Percentiles rank a stretch among this genome's conserved stretches.
phyloP scores from a whole-genome alignment of 1,139 yeast species.

The Taphrina pruni region DNA sequence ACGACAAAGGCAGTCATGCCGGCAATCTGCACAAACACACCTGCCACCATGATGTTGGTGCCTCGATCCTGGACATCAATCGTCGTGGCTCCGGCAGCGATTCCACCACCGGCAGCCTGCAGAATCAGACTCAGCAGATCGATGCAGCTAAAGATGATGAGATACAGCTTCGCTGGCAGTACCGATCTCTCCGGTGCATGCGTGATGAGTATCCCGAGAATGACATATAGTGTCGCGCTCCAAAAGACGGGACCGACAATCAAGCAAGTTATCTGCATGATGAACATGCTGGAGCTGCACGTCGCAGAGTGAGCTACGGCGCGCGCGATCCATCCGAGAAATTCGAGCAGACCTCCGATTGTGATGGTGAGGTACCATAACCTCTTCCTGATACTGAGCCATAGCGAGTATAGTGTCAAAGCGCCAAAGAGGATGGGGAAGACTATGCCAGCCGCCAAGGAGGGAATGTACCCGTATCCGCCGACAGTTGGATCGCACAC shows the following conservation, averaged over 20 bases:
- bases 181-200: constrained; percentile 22
- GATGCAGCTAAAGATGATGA: constrained; percentile 32
- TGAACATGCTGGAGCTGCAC: constrained; percentile 56
- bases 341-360: constrained; percentile 60
- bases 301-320: constrained; percentile 57
- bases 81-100: constrained; percentile 63
- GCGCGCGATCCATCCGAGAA: constrained; percentile 74
- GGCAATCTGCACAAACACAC: constrained; percentile 76
- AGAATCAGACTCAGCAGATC: constrained; percentile 35
- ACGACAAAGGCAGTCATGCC: constrained; percentile 70
- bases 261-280: constrained; percentile 70
- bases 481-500: constrained; percentile 19
- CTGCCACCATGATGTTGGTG: constrained; percentile 78
- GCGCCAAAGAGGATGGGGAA: constrained; percentile 35
- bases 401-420: constrained; percentile 7
- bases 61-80: constrained; percentile 59
- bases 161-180: constrained; percentile 27
- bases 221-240: constrained; percentile 71
- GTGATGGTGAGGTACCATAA: constrained; percentile 28
- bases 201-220: constrained; percentile 25
- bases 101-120: constrained; percentile 68
- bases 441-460: constrained; percentile 33
- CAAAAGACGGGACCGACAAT: constrained; percentile 87
- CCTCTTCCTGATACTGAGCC: constrained; percentile 11
- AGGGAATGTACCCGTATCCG: constrained; percentile 31